Base-by-base conservation (phyloP, 1,284 basidiomycete genomes). In the Crepidotus sp. region DNA sequence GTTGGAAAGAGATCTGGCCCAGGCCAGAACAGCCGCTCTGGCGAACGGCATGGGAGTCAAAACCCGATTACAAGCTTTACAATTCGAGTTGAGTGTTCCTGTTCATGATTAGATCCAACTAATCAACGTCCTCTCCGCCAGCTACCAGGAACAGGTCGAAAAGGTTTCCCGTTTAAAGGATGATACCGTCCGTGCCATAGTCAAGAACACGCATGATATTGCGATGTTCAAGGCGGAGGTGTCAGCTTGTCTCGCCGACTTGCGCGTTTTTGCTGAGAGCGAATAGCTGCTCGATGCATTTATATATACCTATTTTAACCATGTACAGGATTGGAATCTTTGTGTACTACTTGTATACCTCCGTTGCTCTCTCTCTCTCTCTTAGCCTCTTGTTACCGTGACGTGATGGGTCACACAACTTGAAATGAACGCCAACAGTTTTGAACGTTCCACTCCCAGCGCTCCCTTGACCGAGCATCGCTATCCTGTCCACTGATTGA, bases 141-240 rank as follows among this genome's bases (percentile, higher is more conserved):
- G 84, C 41, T 80, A 84, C 57, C 75, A 76, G 49, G 83, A 88
- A 57, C 84, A 88, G 55, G 62, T 83, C 8, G 81, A 83, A 51
- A 83, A 80, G 54, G 74, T 82, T 17, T 72, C 73, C 40, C 71
- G 80, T 36, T 58, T 87, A 18, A 80, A 76, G 52, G 83, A 88
- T 45, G 83, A 86, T 52, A 84, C 81, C 0, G 73, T 83, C 30
- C 74, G 82, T 1, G 79, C 79, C n/a, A 83, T 88, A 49, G 72
- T 83, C 50, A 86, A 85, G 67, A 86, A 80, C 59, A 81, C 80
- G 55, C 81, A 80, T 50, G 84, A 88, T 44, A 82, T 85, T 34
- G 80, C 77, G 19, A 70, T 76, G 54, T 86, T 87, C 67, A 86
- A 86, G 61, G 75, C 80, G 46, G 78, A 81, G 48, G 76, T 86